These are phyloP conservation scores for Xylaria acuta DNA, from an alignment of 495 filamentous ascomycete species.

Conservation along the genomic window DNA sequence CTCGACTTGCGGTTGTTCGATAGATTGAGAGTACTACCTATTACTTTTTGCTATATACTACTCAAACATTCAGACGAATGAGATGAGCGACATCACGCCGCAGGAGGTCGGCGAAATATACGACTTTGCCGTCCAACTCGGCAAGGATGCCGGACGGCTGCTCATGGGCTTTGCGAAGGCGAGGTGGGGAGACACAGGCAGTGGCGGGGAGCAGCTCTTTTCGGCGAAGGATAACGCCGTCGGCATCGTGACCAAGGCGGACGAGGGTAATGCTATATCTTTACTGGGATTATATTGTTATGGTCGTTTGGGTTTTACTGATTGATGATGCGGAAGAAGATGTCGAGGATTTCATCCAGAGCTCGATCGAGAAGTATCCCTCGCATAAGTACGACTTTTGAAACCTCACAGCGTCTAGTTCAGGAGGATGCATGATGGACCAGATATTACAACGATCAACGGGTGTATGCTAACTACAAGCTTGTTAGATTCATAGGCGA, in stretches of 20 bases:
- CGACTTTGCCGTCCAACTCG: slow-evolving; percentile 67
- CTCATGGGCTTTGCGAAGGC: slow-evolving; percentile 59
- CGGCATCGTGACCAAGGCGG: slow-evolving; percentile 74
- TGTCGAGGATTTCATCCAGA: slow-evolving; percentile 69
- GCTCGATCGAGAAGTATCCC: slow-evolving; percentile 64
- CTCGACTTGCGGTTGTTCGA: not conserved
- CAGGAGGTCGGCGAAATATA: slow-evolving; percentile 65
- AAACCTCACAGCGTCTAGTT: not conserved
- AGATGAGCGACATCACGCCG: slow-evolving; percentile 25
- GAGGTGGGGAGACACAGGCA: slow-evolving; percentile 45
- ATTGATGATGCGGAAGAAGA: slow-evolving; percentile 49
- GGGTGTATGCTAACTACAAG: not conserved
- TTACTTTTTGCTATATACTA: not conserved
- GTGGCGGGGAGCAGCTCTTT: slow-evolving; percentile 34
- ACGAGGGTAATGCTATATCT: slow-evolving; percentile 59
- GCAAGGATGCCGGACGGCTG: slow-evolving; percentile 66
- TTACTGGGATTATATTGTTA: not conserved
- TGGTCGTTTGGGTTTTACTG: not conserved
- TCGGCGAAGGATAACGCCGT: slow-evolving; percentile 70
- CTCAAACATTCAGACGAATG: not conserved
- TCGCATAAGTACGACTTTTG: slow-evolving; percentile 59
- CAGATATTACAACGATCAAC: not conserved
- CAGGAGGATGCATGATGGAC: not conserved
- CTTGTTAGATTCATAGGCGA: slow-evolving; percentile 74
- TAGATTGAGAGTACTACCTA: not conserved